Evolutionary conservation across 306 rosid species (phyloP).

Genomic region (Gillenia trifoliata): DNA sequence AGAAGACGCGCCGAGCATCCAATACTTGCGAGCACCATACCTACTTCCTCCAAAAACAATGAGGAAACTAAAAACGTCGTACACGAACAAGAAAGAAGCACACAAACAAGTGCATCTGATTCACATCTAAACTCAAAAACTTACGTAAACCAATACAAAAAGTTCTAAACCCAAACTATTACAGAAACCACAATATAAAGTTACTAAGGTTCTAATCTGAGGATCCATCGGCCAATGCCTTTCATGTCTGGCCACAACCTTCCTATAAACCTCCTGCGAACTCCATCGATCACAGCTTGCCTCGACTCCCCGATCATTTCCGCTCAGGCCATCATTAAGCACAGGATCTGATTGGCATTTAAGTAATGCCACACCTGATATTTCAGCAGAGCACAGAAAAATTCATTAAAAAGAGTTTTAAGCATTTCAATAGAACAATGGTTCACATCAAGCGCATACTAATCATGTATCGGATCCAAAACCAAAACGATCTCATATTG

Average conservation of each 20-base stretch:
- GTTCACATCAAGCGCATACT: background rate
- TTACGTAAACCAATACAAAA: background rate
- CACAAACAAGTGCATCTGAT: constrained; percentile 19
- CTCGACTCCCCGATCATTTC: constrained; percentile 55
- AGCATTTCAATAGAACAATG: background rate
- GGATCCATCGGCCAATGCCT: constrained; percentile 59
- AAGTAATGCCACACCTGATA: constrained; percentile 78
- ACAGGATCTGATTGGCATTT: constrained; percentile 91
- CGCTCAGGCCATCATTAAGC: constrained; percentile 70
- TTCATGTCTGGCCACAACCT: constrained; percentile 74
- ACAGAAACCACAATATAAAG: constrained; percentile 12
- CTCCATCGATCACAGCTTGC: constrained; percentile 73
- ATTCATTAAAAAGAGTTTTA: background rate
- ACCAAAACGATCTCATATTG: too few relatives aligned
- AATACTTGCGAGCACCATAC: too few relatives aligned
- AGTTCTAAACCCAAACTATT: background rate
- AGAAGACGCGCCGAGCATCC: too few relatives aligned
- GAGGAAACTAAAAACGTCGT: background rate
- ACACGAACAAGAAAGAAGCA: constrained; percentile 7
- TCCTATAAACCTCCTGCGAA: constrained; percentile 71
- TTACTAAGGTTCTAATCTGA: constrained; percentile 50
- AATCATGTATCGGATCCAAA: too few relatives aligned
- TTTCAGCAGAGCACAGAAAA: constrained; percentile 17
- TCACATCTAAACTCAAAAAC: background rate
- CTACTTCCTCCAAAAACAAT: too few relatives aligned